phyloP scores from a whole-genome alignment of 441 rosid genomes.

The Gossypium trilobum region DNA sequence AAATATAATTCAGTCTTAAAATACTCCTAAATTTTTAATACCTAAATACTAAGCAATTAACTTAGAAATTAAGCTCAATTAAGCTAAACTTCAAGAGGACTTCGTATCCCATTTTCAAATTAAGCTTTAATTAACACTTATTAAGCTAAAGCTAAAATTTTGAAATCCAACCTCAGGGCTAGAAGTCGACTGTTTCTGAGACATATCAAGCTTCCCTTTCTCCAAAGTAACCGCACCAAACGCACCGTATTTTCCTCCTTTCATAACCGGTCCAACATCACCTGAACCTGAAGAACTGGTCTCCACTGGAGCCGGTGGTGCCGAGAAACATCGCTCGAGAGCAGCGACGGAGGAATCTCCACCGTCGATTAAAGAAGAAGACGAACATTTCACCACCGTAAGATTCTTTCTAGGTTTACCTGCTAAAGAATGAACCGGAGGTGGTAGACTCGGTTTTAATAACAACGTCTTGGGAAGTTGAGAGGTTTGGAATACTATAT shows the following conservation, averaged over 20 bases:
- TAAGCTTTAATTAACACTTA: neutral
- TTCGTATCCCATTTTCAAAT: neutral
- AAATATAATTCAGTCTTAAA: neutral
- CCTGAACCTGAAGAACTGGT: slow-evolving; percentile 24
- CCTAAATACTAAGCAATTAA: neutral
- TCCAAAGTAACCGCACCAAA: slow-evolving; percentile 80
- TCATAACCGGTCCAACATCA: slow-evolving; percentile 58
- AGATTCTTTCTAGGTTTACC: slow-evolving; percentile 26
- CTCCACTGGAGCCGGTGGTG: slow-evolving; percentile 27
- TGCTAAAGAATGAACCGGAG: slow-evolving; percentile 16
- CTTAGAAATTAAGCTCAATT: neutral
- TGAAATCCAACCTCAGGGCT: slow-evolving; percentile 59
- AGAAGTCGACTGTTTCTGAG: slow-evolving; percentile 48
- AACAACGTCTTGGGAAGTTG: slow-evolving; percentile 28
- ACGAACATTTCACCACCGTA: slow-evolving; percentile 30
- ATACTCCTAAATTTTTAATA: neutral
- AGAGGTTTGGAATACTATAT: slow-evolving; percentile 37
- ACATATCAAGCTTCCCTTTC: slow-evolving; percentile 67
- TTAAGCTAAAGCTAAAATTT: neutral
- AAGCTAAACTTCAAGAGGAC: neutral
- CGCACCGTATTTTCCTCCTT: slow-evolving; percentile 54
- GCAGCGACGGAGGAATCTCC: slow-evolving; percentile 29
- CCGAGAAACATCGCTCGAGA: slow-evolving; percentile 51
- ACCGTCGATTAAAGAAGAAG: slow-evolving; percentile 34
- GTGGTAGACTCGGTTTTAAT: slow-evolving; percentile 31